Evolutionary conservation across 2,329 filamentous ascomycete species (phyloP), one percentile per base, ranked within the genome.

Genomic region (Claviceps paspali): DNA sequence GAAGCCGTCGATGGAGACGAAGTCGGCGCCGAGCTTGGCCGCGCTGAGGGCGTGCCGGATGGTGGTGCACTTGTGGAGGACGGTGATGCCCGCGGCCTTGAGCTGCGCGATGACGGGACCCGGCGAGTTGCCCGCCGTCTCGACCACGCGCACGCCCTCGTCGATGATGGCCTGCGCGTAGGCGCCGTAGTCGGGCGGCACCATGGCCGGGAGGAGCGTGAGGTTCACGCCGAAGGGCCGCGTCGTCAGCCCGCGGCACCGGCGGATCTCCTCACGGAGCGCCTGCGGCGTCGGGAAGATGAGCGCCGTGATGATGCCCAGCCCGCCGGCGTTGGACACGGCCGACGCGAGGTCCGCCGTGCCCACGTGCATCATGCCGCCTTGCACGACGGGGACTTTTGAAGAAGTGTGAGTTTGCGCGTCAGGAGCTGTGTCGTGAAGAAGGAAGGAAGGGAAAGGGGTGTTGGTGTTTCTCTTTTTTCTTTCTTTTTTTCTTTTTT

Each of bases 21-120:
- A 96, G 60, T 98, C 91, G 4, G 95, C 91, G 45, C 91, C 91
- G 28, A 96, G 76, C 62, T 93, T 94, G 41, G 93, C 72, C 34
- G 91, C 91, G 46, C 81, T 86, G 58, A 85, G 75, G 15, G 91
- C 91, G 56, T 98, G 91, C 38, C 86, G 70, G 62, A 98, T 93
- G 5, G 85, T 92, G 7, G 91, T 98, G 68, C 91, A 96, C 65
- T 98, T 98, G 73, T 98, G 91, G 39, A 98, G 66, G 49, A 98
- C 77, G 39, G 73, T 88, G 51, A 74, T 73, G 39, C 76, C 76
- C 5, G 79, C 82, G 43, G 72, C 72, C 65, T 96, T 98, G 38
- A 98, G 71, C 65, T 85, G 75, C 54, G 74, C 68, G 58, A 98
- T 96, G 45, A 98, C 79, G 3, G 87, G 86, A 1, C 86, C 91